phyloP scores from a whole-genome alignment of 768 basidiomycete species.

The Termitomyces sp. region DNA sequence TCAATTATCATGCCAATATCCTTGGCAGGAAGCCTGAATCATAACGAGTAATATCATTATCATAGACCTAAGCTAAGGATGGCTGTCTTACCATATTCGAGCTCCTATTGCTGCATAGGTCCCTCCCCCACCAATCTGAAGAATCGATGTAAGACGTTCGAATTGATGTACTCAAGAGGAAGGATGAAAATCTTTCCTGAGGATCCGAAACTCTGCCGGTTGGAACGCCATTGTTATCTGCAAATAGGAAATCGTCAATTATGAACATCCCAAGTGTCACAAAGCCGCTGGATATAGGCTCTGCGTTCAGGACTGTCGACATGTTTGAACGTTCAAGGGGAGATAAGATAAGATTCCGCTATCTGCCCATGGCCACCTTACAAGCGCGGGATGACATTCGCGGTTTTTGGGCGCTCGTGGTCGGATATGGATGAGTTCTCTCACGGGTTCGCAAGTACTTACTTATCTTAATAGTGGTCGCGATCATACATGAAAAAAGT shows the following conservation, averaged over 20 bases:
- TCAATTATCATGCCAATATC: slow-evolving; percentile 83
- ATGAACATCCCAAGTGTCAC: slow-evolving; percentile 89
- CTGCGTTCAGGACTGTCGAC: slow-evolving; percentile 7
- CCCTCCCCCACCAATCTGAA: slow-evolving; percentile 86
- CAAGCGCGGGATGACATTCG: no score
- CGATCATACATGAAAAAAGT: no score
- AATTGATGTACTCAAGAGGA: not conserved
- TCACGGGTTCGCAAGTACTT: no score
- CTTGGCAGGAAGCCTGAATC: slow-evolving; percentile 57
- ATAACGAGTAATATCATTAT: not conserved
- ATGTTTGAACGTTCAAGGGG: slow-evolving; percentile 10
- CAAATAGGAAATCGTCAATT: slow-evolving; percentile 73
- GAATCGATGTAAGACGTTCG: not conserved
- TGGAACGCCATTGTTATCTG: slow-evolving; percentile 51
- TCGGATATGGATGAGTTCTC: no score
- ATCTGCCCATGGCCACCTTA: not conserved
- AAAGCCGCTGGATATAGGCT: slow-evolving; percentile 30
- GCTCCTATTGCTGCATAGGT: slow-evolving; percentile 80
- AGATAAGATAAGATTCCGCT: slow-evolving; percentile 14
- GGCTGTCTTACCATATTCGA: slow-evolving; percentile 61
- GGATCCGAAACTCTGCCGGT: slow-evolving; percentile 42
- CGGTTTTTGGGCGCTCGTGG: no score
- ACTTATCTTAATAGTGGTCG: no score
- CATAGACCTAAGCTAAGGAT: not conserved
- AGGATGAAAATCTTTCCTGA: slow-evolving; percentile 40